These are phyloP conservation scores for Aristolochia californica DNA, from an alignment of 164 flowering plant genomes.

Conservation along the genomic window DNA sequence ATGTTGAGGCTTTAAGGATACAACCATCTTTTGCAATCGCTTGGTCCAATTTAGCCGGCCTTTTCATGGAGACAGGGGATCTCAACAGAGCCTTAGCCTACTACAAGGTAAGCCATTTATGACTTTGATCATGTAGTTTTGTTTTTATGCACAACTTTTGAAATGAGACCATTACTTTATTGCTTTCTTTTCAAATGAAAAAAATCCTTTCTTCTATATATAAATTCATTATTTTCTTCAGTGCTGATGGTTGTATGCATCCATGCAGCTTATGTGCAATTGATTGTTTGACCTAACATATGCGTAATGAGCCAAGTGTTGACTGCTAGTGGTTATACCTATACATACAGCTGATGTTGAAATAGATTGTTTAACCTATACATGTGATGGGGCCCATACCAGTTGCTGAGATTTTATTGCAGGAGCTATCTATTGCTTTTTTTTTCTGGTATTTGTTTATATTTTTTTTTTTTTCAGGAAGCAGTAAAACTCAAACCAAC, in stretches of 20 bases:
- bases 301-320: too few species aligned
- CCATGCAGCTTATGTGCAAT: too few species aligned
- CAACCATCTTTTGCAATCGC: constrained; percentile 94
- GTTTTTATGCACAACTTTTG: neutral
- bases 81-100: constrained; percentile 77
- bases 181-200: neutral
- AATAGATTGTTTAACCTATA: too few species aligned
- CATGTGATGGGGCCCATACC: too few species aligned
- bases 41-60: constrained; percentile 97
- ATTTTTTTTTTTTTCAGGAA: constrained; percentile 45
- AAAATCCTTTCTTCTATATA: neutral
- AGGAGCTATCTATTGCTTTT: too few species aligned
- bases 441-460: neutral
- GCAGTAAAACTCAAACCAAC: constrained; percentile 79
- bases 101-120: constrained; percentile 53
- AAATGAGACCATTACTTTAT: neutral
- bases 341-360: too few species aligned
- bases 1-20: constrained; percentile 74
- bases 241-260: too few species aligned
- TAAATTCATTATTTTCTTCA: too few species aligned
- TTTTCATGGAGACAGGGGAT: constrained; percentile 93
- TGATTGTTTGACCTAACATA: too few species aligned
- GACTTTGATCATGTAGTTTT: neutral
- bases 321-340: too few species aligned
- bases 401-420: too few species aligned